Conservation (phyloP, 2,329 filamentous ascomycete species). For the Diaporthe citriasiana region DNA sequence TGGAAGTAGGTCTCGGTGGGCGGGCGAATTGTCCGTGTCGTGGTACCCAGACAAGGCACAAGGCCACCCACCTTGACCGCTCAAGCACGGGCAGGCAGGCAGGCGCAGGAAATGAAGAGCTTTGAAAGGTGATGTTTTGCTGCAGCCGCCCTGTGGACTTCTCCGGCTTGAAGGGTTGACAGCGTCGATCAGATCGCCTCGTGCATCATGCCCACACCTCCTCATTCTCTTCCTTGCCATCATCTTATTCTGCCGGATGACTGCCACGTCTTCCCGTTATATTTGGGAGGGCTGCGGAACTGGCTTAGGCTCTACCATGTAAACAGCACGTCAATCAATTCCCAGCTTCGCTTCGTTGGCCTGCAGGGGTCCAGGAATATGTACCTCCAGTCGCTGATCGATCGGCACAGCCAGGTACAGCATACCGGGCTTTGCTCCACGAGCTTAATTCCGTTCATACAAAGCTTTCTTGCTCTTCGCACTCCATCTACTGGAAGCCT, state of each 20-base stretch:
- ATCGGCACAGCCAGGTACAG: conserved; percentile 4
- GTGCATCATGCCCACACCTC: neutral
- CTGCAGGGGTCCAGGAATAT: neutral
- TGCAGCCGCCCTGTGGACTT: too few species aligned
- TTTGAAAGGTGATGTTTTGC: too few species aligned
- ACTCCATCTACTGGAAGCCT: too few species aligned
- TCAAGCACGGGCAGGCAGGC: too few species aligned
- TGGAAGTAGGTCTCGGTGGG: too few species aligned
- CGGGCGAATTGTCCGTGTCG: too few species aligned
- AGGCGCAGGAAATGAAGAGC: neutral
- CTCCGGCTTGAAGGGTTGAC: neutral
- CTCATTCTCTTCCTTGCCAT: neutral
- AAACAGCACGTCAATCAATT: neutral
- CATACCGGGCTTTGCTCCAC: conserved; percentile 1
- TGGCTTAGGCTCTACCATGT: too few species aligned
- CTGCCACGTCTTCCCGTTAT: too few species aligned
- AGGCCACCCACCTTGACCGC: too few species aligned
- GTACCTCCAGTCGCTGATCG: neutral
- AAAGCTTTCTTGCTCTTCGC: neutral
- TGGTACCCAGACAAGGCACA: too few species aligned
- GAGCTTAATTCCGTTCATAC: conserved; percentile 5
- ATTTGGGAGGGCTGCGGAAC: too few species aligned
- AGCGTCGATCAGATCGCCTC: conserved; percentile 9
- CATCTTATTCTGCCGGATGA: neutral
- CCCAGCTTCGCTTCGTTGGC: neutral